phyloP scores from a whole-genome alignment of 2,329 filamentous ascomycete genomes.

The Pseudogymnoascus sp. region DNA sequence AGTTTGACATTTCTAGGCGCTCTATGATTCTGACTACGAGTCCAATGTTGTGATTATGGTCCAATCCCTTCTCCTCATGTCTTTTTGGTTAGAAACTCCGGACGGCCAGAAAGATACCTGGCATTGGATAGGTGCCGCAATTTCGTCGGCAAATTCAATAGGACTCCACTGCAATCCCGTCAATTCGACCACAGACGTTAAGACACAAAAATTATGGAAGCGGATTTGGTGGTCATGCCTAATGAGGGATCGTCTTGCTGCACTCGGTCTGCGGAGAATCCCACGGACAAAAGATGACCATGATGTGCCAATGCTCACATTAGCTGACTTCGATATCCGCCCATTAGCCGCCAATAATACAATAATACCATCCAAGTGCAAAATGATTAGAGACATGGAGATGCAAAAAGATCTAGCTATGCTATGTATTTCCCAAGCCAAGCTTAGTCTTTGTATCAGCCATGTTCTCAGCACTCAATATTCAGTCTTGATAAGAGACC shows the following conservation, averaged over 20 bases:
- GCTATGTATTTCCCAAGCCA: slow-evolving; percentile 83
- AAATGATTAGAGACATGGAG: slow-evolving; percentile 55
- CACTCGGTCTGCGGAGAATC: slow-evolving; percentile 80
- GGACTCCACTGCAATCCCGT: slow-evolving; percentile 74
- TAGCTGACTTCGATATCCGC: slow-evolving; percentile 73
- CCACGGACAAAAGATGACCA: slow-evolving; percentile 87
- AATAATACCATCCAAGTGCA: slow-evolving; percentile 56
- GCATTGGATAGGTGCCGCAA: slow-evolving; percentile 94
- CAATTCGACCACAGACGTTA: slow-evolving; percentile 60
- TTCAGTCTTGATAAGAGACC: slow-evolving; percentile 64
- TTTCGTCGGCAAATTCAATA: slow-evolving; percentile 83
- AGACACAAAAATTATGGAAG: slow-evolving; percentile 75
- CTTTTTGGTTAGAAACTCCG: slow-evolving; percentile 90
- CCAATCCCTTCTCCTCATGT: slow-evolving; percentile 79
- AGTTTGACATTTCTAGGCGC: slow-evolving; percentile 36
- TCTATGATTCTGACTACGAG: slow-evolving; percentile 93
- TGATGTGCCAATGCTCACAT: slow-evolving; percentile 76
- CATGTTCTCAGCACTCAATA: slow-evolving; percentile 83
- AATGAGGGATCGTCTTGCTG: slow-evolving; percentile 82
- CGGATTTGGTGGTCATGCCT: slow-evolving; percentile 95
- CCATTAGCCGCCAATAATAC: slow-evolving; percentile 57
- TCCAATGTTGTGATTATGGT: slow-evolving; percentile 76
- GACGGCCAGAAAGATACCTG: slow-evolving; percentile 94
- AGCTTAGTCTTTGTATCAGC: slow-evolving; percentile 78
- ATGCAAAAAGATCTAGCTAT: slow-evolving; percentile 70